Conservation (phyloP, 768 basidiomycete genomes). For the Macrolepiota fuliginosa region DNA sequence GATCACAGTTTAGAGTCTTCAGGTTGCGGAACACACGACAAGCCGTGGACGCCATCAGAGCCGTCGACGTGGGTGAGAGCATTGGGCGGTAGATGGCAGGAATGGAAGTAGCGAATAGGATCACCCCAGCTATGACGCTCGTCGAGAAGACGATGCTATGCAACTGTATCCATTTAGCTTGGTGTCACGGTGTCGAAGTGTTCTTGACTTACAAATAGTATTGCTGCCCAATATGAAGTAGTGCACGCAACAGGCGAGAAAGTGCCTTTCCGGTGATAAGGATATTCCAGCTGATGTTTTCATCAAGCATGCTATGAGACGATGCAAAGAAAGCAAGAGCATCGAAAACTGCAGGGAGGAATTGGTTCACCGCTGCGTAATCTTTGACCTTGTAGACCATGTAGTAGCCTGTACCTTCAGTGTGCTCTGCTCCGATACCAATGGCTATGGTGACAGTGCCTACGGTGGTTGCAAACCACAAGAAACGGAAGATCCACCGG, state of each 20-base stretch:
- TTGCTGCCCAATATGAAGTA: slow-evolving; percentile 29
- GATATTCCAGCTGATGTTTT: slow-evolving; percentile 9
- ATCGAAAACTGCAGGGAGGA: slow-evolving; percentile 24
- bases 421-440: slow-evolving; percentile 20
- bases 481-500: slow-evolving; percentile 18
- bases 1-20: too few species aligned
- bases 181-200: background rate
- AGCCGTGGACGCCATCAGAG: slow-evolving; percentile 29
- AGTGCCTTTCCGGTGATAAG: slow-evolving; percentile 20
- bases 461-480: slow-evolving; percentile 26
- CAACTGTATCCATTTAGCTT: too few species aligned
- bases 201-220: slow-evolving; percentile 28
- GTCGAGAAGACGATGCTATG: slow-evolving; percentile 23
- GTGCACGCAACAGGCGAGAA: slow-evolving; percentile 21
- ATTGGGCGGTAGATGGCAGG: slow-evolving; percentile 24
- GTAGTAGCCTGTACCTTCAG: slow-evolving; percentile 32
- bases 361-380: slow-evolving; percentile 20
- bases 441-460: slow-evolving; percentile 21
- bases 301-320: slow-evolving; percentile 13
- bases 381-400: slow-evolving; percentile 20
- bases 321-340: slow-evolving; percentile 21
- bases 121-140: slow-evolving; percentile 22
- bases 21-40: slow-evolving; percentile 32
- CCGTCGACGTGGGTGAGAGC: slow-evolving; percentile 26
- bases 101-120: slow-evolving; percentile 21